Evolutionary conservation across 306 rosid species (phyloP).

Genomic region (Pterocarpus macrocarpus): DNA sequence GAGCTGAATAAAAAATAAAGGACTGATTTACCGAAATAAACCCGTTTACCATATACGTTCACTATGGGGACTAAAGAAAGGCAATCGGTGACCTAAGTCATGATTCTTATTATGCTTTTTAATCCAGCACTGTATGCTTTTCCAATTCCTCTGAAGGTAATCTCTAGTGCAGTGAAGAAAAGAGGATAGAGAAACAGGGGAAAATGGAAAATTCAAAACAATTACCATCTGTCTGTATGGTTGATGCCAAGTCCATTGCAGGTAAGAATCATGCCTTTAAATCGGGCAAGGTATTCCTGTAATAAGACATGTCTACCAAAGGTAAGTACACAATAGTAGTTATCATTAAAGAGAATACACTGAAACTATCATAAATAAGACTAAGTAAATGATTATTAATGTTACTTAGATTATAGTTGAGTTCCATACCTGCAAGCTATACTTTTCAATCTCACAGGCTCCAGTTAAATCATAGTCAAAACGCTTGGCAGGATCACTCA

Average conservation of each 20-base stretch:
- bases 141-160: too few species aligned
- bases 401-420: not conserved
- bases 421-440: constrained; percentile 68
- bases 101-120: not conserved
- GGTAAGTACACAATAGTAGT: constrained; percentile 26
- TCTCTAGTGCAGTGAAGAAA: not conserved
- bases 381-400: constrained; percentile 16
- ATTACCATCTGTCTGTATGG: constrained; percentile 64
- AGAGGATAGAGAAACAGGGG: constrained; percentile 8
- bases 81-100: not conserved
- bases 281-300: constrained; percentile 86
- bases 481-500: constrained; percentile 75
- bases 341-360: constrained; percentile 15
- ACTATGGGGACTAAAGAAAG: not conserved
- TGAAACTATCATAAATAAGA: constrained; percentile 29
- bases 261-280: constrained; percentile 85
- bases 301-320: constrained; percentile 20
- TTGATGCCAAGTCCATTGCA: constrained; percentile 84
- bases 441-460: constrained; percentile 73
- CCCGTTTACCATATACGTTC: constrained; percentile 21
- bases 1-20: constrained; percentile 3
- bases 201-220: constrained; percentile 17
- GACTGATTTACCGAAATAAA: not conserved
- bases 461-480: constrained; percentile 77
- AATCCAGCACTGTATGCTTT: too few species aligned